phyloP scores from a whole-genome alignment of 768 basidiomycete genomes.

The Trametes maxima region DNA sequence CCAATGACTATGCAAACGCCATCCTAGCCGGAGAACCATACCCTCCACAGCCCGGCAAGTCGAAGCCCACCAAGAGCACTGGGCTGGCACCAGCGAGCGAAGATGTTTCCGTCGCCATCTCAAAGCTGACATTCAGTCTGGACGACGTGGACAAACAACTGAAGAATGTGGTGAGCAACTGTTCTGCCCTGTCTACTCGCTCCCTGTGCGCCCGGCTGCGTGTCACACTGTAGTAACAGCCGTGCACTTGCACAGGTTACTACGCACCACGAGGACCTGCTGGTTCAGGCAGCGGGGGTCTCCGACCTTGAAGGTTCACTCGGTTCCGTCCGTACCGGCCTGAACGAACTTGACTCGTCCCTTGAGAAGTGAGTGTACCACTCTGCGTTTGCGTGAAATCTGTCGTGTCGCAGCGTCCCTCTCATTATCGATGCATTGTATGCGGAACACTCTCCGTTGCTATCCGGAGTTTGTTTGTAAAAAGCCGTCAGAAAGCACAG shows the following conservation, averaged over 20 bases:
- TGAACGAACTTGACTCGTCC: constrained; percentile 73
- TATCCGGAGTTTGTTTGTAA: too few species aligned
- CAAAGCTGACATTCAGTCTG: constrained; percentile 83
- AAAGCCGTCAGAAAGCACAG: too few species aligned
- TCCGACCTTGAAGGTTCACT: constrained; percentile 72
- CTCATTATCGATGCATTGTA: neutral
- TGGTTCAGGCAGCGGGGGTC: constrained; percentile 81
- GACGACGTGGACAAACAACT: constrained; percentile 94
- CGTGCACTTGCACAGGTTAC: constrained; percentile 56
- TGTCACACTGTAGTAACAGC: neutral
- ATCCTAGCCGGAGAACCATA: constrained; percentile 84
- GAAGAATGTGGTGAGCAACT: constrained; percentile 66
- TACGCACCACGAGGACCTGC: constrained; percentile 76
- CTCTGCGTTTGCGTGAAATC: neutral
- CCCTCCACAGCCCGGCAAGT: constrained; percentile 45
- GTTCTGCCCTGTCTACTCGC: neutral
- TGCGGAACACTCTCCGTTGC: neutral
- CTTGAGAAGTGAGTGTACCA: constrained; percentile 65
- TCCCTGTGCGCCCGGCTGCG: neutral
- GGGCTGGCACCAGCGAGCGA: constrained; percentile 67
- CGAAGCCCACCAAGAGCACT: constrained; percentile 37
- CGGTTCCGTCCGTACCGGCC: constrained; percentile 62
- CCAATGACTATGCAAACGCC: constrained; percentile 89
- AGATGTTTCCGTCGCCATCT: constrained; percentile 87
- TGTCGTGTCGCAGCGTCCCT: neutral